Evolutionary conservation across 495 filamentous ascomycete species (phyloP).

Genomic region (Trichocladium uniseriatum): DNA sequence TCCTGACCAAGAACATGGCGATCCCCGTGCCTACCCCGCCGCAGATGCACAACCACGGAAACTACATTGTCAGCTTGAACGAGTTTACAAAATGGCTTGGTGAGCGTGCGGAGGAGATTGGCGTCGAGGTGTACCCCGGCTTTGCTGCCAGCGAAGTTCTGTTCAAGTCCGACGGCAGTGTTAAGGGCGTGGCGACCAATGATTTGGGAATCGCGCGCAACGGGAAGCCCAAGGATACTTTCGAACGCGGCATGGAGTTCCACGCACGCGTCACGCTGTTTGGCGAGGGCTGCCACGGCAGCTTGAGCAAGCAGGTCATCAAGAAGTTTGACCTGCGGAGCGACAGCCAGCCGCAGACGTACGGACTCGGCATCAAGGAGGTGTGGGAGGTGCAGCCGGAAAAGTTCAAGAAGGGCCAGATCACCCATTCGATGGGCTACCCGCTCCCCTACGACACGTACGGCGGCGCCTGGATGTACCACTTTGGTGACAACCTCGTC

Average conservation of each 20-base stretch:
- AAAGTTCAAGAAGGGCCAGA: slow-evolving; percentile 80
- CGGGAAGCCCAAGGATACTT: slow-evolving; percentile 81
- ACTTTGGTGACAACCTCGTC: slow-evolving; percentile 96
- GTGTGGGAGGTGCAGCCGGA: slow-evolving; percentile 94
- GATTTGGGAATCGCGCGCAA: slow-evolving; percentile 75
- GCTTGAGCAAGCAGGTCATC: slow-evolving; percentile 87
- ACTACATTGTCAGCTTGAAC: slow-evolving; percentile 93
- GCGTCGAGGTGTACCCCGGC: slow-evolving; percentile 97
- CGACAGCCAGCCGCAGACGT: slow-evolving; percentile 88
- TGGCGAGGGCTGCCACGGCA: slow-evolving; percentile 92
- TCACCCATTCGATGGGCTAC: slow-evolving; percentile 89
- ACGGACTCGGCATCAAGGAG: slow-evolving; percentile 90
- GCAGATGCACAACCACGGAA: slow-evolving; percentile 97
- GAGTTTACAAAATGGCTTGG: slow-evolving; percentile 92
- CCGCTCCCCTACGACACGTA: slow-evolving; percentile 85
- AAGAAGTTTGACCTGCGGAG: slow-evolving; percentile 89
- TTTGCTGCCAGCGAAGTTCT: slow-evolving; percentile 92
- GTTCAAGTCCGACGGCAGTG: slow-evolving; percentile 75
- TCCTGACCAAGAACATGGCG: slow-evolving; percentile 73
- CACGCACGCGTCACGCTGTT: slow-evolving; percentile 91
- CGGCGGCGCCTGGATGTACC: slow-evolving; percentile 96
- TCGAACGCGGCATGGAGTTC: slow-evolving; percentile 97
- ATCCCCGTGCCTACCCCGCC: slow-evolving; percentile 80
- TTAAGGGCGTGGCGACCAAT: slow-evolving; percentile 93
- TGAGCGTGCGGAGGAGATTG: slow-evolving; percentile 88